These are phyloP conservation scores for Przewalskia tangutica DNA, from an alignment of 257 asterid genomes.

Conservation along the genomic window DNA sequence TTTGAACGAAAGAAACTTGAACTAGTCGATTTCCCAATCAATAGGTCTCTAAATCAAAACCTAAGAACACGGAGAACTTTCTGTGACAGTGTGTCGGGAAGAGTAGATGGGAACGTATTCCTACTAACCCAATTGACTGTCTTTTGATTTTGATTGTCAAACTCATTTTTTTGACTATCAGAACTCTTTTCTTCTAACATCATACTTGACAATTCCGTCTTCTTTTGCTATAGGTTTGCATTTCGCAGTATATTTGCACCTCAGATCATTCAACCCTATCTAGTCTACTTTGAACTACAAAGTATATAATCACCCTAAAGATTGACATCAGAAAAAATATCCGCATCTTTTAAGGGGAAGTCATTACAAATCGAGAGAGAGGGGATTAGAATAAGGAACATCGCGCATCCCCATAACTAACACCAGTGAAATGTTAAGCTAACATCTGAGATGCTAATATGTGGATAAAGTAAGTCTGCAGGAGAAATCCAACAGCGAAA, in stretches of 20 bases:
- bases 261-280: too few species aligned
- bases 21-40: background rate
- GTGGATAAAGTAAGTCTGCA: background rate
- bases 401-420: background rate
- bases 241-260: too few species aligned
- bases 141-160: background rate
- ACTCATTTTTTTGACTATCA: background rate
- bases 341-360: too few species aligned
- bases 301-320: too few species aligned
- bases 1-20: background rate
- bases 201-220: too few species aligned
- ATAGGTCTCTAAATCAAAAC: background rate
- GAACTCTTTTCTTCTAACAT: too few species aligned
- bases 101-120: background rate
- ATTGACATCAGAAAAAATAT: too few species aligned
- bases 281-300: too few species aligned
- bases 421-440: background rate
- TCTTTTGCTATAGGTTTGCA: too few species aligned
- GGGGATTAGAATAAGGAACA: background rate
- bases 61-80: background rate
- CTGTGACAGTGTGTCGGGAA: background rate
- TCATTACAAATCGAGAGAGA: too few species aligned
- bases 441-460: background rate
- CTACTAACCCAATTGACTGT: background rate
- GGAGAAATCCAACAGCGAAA: background rate